Evolutionary conservation across 129 eudicot species (phyloP).

Genomic region (Chrysanthemum makinoi): DNA sequence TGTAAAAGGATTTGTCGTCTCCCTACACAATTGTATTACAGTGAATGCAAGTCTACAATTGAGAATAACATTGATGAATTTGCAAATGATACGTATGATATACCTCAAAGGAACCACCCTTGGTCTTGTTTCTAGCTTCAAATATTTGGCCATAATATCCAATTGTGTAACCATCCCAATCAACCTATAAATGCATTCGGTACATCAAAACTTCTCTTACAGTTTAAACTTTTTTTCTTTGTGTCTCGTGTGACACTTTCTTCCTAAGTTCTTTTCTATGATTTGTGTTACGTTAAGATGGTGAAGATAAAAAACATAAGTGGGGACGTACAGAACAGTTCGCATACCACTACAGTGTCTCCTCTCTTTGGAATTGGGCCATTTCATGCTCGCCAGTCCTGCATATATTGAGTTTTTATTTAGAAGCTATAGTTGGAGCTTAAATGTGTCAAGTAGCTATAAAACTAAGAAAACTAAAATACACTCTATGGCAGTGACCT

Average conservation of each 20-base stretch:
- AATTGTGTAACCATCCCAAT: constrained; percentile 99
- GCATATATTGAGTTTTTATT: constrained; percentile 37
- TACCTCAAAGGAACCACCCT: constrained; percentile 99
- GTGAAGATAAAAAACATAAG: constrained; percentile 15
- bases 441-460: constrained; percentile 12
- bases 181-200: constrained; percentile 35
- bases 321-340: constrained; percentile 23
- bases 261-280: neutral
- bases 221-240: neutral
- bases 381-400: constrained; percentile 79
- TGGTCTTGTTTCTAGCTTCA: constrained; percentile 98
- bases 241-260: neutral
- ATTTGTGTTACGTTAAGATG: neutral
- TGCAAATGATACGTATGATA: constrained; percentile 15
- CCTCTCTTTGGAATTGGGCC: constrained; percentile 77
- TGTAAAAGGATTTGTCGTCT: constrained; percentile 84
- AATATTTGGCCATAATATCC: constrained; percentile 98
- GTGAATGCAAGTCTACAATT: neutral
- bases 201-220: constrained; percentile 15
- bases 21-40: constrained; percentile 54
- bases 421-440: constrained; percentile 3
- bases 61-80: neutral
- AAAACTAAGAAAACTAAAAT: neutral
- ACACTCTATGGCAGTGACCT: constrained; percentile 47
- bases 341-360: constrained; percentile 88